Base-by-base conservation (phyloP, 2,329 filamentous ascomycete species). In the Sarocladiaceae sp. region DNA sequence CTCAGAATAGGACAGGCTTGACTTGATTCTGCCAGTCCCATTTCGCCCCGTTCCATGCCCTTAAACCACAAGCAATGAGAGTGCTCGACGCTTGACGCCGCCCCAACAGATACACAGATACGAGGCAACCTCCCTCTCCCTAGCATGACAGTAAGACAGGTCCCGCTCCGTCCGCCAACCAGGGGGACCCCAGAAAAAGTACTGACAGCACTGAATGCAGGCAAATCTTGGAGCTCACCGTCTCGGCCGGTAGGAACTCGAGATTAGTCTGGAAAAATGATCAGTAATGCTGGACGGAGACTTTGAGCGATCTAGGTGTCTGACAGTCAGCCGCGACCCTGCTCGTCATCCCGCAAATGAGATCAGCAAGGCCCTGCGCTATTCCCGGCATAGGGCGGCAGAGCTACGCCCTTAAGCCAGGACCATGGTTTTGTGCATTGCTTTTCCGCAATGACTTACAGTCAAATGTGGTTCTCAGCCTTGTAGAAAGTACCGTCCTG, bases 81-180 rank as follows among this genome's bases (percentile, higher is more conserved):
- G n/a, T n/a, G n/a, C n/a, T n/a, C n/a, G 4, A 11, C 29, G 21
- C 13, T 41, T 27, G 37, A 10, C 15, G 23, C 13, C 13, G 20
- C 3, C 37, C 23, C 23, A 27, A 18, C n/a, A 16, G 37, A 41
- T 41, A 41, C 37, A 18, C n/a, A 16, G 37, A 41, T 41, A 41
- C 37, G 37, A 41, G 37, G 37, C 37, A 41, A n/a, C n/a, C n/a
- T n/a, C n/a, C 37, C 26, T 41, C 23, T 18, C 37, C n/a, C 37
- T 29, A 21, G 20, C 23, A 29, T 27, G 37, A 26, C 23, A 27
- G 23, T 27, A 27, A 41, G 24, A 29, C 37, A 29, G n/a, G n/a
- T n/a, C n/a, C n/a, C n/a, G n/a, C n/a, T n/a, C n/a, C n/a, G n/a
- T n/a, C n/a, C n/a, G n/a, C n/a, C n/a, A n/a, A n/a, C n/a, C n/a